These are phyloP conservation scores for Paecilomyces formosus DNA, from an alignment of 2,329 filamentous ascomycete genomes.

Conservation along the genomic window DNA sequence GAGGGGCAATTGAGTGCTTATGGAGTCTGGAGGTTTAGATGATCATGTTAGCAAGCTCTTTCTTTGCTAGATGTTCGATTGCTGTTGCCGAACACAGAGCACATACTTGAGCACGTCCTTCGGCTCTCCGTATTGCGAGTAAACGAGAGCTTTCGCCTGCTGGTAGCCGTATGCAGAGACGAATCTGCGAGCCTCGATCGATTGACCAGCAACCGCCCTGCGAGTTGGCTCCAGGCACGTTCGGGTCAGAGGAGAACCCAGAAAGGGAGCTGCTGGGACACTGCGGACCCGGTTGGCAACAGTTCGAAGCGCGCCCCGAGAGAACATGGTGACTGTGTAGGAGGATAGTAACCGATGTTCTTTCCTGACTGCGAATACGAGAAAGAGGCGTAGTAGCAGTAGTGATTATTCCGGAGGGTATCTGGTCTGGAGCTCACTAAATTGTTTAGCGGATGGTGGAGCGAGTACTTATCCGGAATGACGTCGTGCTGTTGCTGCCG, in stretches of 20 bases:
- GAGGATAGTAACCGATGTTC: not conserved
- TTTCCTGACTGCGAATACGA: not conserved
- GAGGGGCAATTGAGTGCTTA: constrained; percentile 42
- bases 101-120: constrained; percentile 40
- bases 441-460: not conserved
- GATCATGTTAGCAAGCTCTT: not conserved
- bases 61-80: not conserved
- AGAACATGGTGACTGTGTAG: constrained; percentile 17
- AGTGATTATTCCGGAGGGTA: not conserved
- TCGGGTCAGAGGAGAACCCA: constrained; percentile 8
- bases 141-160: constrained; percentile 42
- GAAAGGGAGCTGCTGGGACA: constrained; percentile 6
- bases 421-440: not conserved
- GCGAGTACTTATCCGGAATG: not conserved
- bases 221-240: constrained; percentile 6
- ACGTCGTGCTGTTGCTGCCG: not conserved
- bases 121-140: constrained; percentile 42
- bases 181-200: constrained; percentile 21
- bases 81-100: not conserved
- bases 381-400: too few relatives aligned
- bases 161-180: constrained; percentile 44
- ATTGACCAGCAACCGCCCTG: constrained; percentile 6
- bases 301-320: constrained; percentile 16
- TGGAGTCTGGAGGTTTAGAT: constrained; percentile 30
- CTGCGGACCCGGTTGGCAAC: constrained; percentile 9